Evolutionary conservation across 768 basidiomycete genomes (phyloP).

Genomic region (Leccinum truebloodii): DNA sequence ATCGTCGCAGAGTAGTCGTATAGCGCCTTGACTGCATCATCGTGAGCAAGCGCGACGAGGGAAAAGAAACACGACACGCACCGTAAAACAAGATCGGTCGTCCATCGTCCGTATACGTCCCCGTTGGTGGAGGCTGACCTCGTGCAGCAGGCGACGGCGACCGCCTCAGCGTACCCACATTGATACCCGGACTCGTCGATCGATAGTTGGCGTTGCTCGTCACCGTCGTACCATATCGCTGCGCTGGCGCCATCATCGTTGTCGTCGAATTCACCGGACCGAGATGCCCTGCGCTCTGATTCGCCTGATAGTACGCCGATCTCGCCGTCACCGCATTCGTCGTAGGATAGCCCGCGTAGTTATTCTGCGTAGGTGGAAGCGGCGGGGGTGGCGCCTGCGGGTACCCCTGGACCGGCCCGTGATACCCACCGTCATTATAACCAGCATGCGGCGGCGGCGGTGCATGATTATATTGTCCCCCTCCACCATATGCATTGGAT

Average conservation of each 20-base stretch:
- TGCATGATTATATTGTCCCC: slow-evolving; percentile 18
- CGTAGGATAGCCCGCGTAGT: neutral
- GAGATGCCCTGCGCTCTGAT: slow-evolving; percentile 23
- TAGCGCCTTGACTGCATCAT: slow-evolving; percentile 72
- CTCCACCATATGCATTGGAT: slow-evolving; percentile 12
- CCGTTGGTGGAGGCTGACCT: slow-evolving; percentile 52
- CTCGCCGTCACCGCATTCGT: neutral
- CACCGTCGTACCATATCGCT: slow-evolving; percentile 24
- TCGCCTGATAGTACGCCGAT: slow-evolving; percentile 7
- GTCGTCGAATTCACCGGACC: neutral
- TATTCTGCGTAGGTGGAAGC: neutral
- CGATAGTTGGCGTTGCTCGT: slow-evolving; percentile 36
- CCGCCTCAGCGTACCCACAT: slow-evolving; percentile 28
- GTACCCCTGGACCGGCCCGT: slow-evolving; percentile 12
- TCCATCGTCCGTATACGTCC: slow-evolving; percentile 81
- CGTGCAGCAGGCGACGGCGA: slow-evolving; percentile 52
- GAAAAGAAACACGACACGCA: slow-evolving; percentile 39
- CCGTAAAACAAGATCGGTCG: slow-evolving; percentile 86
- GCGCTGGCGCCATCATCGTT: slow-evolving; percentile 15
- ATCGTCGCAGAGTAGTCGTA: slow-evolving; percentile 85
- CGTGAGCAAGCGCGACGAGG: neutral
- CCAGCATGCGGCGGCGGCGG: slow-evolving; percentile 23
- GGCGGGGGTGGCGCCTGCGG: slow-evolving; percentile 15
- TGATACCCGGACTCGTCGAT: slow-evolving; percentile 40
- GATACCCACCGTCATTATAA: slow-evolving; percentile 21